These are phyloP conservation scores for Tetrastigma voinierianum DNA, from an alignment of 164 flowering plant species.

Conservation along the genomic window DNA sequence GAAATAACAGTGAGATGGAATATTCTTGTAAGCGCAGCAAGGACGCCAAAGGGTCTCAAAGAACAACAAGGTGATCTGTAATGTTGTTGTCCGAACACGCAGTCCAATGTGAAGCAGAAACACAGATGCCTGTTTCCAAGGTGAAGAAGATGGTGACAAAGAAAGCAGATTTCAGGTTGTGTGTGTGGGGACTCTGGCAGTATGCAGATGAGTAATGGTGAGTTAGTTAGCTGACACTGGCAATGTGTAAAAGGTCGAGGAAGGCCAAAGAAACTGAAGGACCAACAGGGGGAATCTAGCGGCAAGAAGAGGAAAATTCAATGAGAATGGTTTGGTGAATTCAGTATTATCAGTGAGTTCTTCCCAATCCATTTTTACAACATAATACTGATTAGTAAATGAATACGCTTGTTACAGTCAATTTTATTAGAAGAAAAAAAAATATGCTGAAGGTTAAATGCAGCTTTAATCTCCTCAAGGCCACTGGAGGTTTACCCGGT, in stretches of 20 bases:
- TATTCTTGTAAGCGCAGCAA: neutral
- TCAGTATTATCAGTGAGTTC: slow-evolving; percentile 27
- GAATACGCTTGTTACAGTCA: too few relatives aligned
- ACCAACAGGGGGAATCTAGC: neutral
- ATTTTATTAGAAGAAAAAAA: too few relatives aligned
- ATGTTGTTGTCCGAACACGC: too few relatives aligned
- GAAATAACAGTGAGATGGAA: neutral
- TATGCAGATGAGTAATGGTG: neutral
- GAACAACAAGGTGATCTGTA: slow-evolving; percentile 6
- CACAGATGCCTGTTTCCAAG: neutral
- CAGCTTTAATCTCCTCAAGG: too few relatives aligned
- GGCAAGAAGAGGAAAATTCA: slow-evolving; percentile 2
- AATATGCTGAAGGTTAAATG: too few relatives aligned
- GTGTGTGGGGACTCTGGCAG: neutral
- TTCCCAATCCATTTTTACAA: neutral
- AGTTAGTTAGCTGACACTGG: slow-evolving; percentile 2
- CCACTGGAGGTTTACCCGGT: too few relatives aligned
- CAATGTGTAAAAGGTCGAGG: slow-evolving; percentile 22
- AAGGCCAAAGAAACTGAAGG: slow-evolving; percentile 16
- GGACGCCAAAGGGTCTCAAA: slow-evolving; percentile 8
- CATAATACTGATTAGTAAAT: neutral
- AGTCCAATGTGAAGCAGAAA: slow-evolving; percentile 8
- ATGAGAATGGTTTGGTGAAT: slow-evolving; percentile 1
- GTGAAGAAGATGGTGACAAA: neutral
- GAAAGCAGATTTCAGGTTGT: neutral